A percentile compares a stretch with the other conserved stretches of the same genome.
Conservation (phyloP, 306 rosid genomes). For the Trichosanthes cucumerina region DNA sequence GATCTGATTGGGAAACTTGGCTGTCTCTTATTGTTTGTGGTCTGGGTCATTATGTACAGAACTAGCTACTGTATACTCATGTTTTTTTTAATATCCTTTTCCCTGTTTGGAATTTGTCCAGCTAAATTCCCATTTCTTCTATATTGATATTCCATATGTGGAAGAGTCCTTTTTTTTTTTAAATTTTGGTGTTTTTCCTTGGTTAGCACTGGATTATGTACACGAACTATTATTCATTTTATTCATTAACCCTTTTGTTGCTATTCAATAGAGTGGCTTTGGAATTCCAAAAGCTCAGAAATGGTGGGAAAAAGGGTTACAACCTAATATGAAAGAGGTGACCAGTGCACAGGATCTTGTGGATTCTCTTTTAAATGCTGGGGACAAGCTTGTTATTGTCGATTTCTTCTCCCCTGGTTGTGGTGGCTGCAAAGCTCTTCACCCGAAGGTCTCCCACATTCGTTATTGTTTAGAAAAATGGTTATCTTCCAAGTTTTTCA, state of each 20-base stretch:
- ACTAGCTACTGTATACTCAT: background rate
- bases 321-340: constrained; percentile 70
- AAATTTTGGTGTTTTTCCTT: background rate
- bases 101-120: background rate
- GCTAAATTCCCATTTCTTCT: background rate
- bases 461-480: background rate
- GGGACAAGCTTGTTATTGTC: constrained; percentile 66
- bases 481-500: background rate
- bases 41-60: background rate
- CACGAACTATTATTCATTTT: background rate
- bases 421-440: constrained; percentile 94
- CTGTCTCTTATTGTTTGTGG: background rate
- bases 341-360: constrained; percentile 64
- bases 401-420: constrained; percentile 94
- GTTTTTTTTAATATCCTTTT: background rate
- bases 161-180: background rate
- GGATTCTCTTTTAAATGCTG: constrained; percentile 59
- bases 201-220: background rate
- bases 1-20: background rate
- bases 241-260: background rate
- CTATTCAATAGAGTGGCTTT: constrained; percentile 26
- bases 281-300: constrained; percentile 53
- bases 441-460: constrained; percentile 55
- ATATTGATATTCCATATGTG: background rate
- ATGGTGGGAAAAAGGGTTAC: constrained; percentile 91